Evolutionary conservation across 1,139 yeast species (phyloP).

Genomic region (Pneumocystis sp.): DNA sequence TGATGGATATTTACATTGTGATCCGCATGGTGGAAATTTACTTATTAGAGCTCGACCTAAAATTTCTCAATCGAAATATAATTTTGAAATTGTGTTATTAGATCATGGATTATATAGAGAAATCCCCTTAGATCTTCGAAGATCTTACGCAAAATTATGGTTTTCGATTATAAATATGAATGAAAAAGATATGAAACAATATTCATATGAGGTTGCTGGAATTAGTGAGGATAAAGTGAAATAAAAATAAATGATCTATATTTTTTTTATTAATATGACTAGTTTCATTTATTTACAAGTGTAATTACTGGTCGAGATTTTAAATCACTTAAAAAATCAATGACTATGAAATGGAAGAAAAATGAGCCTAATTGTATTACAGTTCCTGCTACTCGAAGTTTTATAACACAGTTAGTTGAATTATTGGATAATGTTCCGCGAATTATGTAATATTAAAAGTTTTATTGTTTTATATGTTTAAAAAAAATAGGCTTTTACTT

Average conservation of each 20-base stretch:
- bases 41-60: constrained; percentile 15
- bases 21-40: constrained; percentile 85
- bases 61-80: constrained; percentile 35
- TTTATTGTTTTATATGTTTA: background rate
- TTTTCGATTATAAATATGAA: constrained; percentile 65
- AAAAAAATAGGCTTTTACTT: constrained; percentile 37
- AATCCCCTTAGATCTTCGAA: constrained; percentile 60
- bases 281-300: constrained; percentile 73
- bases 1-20: constrained; percentile 84
- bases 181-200: constrained; percentile 46
- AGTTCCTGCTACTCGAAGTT: constrained; percentile 41
- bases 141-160: constrained; percentile 88
- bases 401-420: constrained; percentile 64
- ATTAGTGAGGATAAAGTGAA: constrained; percentile 34
- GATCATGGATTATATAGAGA: constrained; percentile 91
- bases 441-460: constrained; percentile 32
- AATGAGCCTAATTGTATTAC: constrained; percentile 55
- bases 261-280: constrained; percentile 20
- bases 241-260: background rate
- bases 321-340: constrained; percentile 29
- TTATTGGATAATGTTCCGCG: constrained; percentile 71
- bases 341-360: constrained; percentile 35
- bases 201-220: constrained; percentile 71
- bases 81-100: constrained; percentile 79
- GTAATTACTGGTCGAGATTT: constrained; percentile 88